Percentiles rank a stretch among this genome's conserved stretches.
Evolutionary conservation across 169 alveolate species (phyloP).

Genomic region (Theileria annulata): DNA sequence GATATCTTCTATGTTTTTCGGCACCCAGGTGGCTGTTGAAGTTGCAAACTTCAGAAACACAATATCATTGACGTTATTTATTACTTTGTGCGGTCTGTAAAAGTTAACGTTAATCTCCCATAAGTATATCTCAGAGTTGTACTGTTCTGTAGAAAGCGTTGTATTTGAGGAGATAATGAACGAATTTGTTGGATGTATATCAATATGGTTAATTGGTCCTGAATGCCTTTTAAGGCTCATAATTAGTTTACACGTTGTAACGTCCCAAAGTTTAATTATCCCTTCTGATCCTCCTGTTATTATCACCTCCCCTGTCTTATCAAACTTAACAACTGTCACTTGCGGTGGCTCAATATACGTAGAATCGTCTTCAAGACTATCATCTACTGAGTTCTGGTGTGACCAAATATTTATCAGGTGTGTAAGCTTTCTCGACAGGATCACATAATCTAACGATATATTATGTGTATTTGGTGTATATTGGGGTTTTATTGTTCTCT

Average conservation of each 20-base stretch:
- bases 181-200: conserved; percentile 73
- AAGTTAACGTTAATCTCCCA: conserved; percentile 62
- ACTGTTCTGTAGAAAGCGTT: too few relatives aligned
- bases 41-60: conserved; percentile 42
- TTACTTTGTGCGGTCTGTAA: conserved; percentile 41
- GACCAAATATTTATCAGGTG: conserved; percentile 59
- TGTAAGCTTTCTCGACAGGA: background rate
- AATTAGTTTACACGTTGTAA: conserved; percentile 71
- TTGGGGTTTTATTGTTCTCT: conserved; percentile 34
- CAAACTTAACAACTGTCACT: conserved; percentile 57
- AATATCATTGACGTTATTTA: conserved; percentile 24
- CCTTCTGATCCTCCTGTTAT: conserved; percentile 83
- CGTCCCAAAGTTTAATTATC: conserved; percentile 75
- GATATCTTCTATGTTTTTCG: background rate
- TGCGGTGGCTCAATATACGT: conserved; percentile 65
- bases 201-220: conserved; percentile 74
- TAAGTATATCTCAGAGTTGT: conserved; percentile 67
- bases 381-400: conserved; percentile 45
- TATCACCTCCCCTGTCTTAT: conserved; percentile 75
- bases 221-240: conserved; percentile 71
- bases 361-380: conserved; percentile 29
- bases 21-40: background rate
- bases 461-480: background rate
- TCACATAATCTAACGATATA: background rate
- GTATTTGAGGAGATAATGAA: conserved; percentile 76